Base-by-base conservation (phyloP, 768 basidiomycete species). In the Panellus pusillus region DNA sequence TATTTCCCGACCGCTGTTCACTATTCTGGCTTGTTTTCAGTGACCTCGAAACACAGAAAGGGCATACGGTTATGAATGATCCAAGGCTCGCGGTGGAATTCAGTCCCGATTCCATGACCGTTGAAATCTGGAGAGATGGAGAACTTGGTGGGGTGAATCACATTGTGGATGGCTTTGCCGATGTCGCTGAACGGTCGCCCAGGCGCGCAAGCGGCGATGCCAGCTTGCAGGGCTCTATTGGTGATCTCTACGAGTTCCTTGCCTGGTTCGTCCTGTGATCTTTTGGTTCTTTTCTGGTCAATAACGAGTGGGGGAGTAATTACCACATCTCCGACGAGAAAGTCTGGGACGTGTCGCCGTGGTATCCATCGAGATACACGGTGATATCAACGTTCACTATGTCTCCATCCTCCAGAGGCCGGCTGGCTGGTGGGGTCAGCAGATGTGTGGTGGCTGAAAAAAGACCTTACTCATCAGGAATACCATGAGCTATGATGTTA, bases 371-470 rank as follows among this genome's bases (percentile, higher is more conserved):
- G n/a, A 87, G 71, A 66, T 81, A 95, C 8, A 95, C 77, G 1
- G 94, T 95, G 9, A 97, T 70, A 67, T 97, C 94, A 40, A 96
- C 76, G 66, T 94, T 94, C 62, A 97, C 74, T 42, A 97, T 89
- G 57, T 97, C 94, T 1, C 87, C 89, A 42, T 90, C 76, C 65
- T 88, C 79, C 3, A 97, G 77, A 0, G 82, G 83, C 32, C 93
- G 90, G 52, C 93, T 94, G 59, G 9, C 13, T 24, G 6, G 24
- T 24, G 47, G 53, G 51, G 47, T n/a, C 18, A 47, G 50, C 36
- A 52, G 20, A 32, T 47, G n/a, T 29, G 5, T 43, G n/a, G 40
- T 11, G 40, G 14, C 19, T n/a, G 11, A 42, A 37, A 24, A 27
- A 15, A 37, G 20, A 40, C 68, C 81, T 60, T 58, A 93, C 92